Evolutionary conservation across 108 stramenopile genomes (phyloP).

Genomic region (Nannochloropsis oceanica): DNA sequence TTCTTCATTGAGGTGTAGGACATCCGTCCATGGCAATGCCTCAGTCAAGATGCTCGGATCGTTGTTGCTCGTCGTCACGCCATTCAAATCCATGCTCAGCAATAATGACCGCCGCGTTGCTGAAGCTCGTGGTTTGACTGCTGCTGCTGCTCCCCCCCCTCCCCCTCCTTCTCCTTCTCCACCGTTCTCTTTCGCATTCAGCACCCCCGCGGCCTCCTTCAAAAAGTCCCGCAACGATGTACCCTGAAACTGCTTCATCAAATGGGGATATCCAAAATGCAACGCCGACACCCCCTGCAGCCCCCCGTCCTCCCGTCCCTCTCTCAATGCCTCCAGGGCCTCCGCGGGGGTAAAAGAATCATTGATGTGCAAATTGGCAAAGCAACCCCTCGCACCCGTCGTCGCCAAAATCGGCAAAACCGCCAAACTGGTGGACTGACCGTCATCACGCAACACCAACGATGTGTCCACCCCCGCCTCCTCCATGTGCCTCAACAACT

Average conservation of each 20-base stretch:
- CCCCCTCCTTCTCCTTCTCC: neutral
- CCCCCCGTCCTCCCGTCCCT: neutral
- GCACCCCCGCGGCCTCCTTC: neutral
- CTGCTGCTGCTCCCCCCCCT: neutral
- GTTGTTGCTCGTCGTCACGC: conserved; percentile 6
- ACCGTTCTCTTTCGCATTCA: neutral
- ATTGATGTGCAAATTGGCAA: conserved; percentile 30
- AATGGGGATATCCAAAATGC: conserved; percentile 34
- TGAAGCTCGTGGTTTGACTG: no score
- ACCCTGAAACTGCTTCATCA: neutral
- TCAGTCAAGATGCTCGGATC: conserved; percentile 3
- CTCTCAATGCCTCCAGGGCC: neutral
- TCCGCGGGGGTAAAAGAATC: conserved; percentile 5
- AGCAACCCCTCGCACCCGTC: conserved; percentile 24
- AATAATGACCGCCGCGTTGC: neutral
- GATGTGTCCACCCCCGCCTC: conserved; percentile 21
- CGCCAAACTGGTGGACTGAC: conserved; percentile 16
- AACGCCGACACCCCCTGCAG: conserved; percentile 7
- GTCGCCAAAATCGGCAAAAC: conserved; percentile 25
- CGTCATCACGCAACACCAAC: conserved; percentile 11
- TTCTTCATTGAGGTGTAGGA: conserved; percentile 25
- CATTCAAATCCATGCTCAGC: conserved; percentile 21
- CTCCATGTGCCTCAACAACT: conserved; percentile 20
- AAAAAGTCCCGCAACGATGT: neutral
- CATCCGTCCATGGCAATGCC: conserved; percentile 6